Conservation (phyloP, 2,329 filamentous ascomycete species). For the Acrodontium crateriforme region DNA sequence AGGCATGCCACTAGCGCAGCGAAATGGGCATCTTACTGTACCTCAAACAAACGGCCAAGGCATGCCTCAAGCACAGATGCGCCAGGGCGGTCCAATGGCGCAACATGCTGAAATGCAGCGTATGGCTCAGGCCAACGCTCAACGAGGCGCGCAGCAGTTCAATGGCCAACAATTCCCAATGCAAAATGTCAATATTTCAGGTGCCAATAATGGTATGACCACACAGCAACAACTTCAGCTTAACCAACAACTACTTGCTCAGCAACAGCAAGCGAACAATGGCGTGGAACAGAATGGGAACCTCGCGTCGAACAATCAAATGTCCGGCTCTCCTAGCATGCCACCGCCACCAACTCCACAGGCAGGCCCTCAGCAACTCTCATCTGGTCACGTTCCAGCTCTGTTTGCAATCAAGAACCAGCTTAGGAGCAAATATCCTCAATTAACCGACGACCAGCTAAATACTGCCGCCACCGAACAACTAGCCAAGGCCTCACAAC, state of each 20-base stretch:
- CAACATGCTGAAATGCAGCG: conserved; percentile 10
- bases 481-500: conserved; percentile 26
- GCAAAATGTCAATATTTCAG: conserved; percentile 15
- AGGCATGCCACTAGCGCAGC: conserved; percentile 36
- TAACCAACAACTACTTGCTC: conserved; percentile 19
- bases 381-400: conserved; percentile 39
- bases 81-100: conserved; percentile 6
- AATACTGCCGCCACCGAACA: conserved; percentile 39
- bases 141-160: conserved; percentile 16
- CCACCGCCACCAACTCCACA: conserved; percentile 23
- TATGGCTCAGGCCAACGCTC: conserved; percentile 14
- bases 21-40: conserved; percentile 35
- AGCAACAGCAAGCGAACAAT: conserved; percentile 6
- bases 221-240: conserved; percentile 20
- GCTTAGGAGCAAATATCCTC: conserved; percentile 38
- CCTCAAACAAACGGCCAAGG: conserved; percentile 40
- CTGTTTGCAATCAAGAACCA: conserved; percentile 41
- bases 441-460: conserved; percentile 40
- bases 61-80: conserved; percentile 48
- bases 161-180: conserved; percentile 15
- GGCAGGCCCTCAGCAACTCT: conserved; percentile 25
- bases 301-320: conserved; percentile 8
- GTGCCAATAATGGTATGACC: conserved; percentile 18
- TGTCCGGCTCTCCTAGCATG: conserved; percentile 23
- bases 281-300: conserved; percentile 4